A percentile compares a stretch with the other conserved stretches of the same genome.
phyloP scores from a whole-genome alignment of 257 asterid genomes.

The Solanum paucissectum region DNA sequence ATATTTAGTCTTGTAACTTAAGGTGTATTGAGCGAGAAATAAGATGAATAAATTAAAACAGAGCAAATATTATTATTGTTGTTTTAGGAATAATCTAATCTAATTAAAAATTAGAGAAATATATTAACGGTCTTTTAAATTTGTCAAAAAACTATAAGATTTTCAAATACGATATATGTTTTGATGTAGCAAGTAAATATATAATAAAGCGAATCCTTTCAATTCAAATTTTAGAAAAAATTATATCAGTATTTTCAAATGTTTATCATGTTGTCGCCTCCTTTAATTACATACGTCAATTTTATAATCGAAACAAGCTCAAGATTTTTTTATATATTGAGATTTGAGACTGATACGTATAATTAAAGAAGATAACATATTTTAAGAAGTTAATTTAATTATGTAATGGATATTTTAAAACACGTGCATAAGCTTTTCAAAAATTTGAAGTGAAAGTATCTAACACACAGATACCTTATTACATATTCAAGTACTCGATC shows the following conservation, averaged over 20 bases:
- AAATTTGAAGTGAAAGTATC: not conserved
- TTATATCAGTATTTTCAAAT: not conserved
- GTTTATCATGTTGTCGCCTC: not conserved
- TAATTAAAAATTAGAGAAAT: not conserved
- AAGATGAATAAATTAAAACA: not conserved
- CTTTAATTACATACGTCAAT: not conserved
- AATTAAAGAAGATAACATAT: not conserved
- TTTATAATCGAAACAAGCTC: not conserved
- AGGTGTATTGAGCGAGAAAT: rapidly evolving
- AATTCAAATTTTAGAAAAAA: not conserved
- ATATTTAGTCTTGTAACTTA: not conserved
- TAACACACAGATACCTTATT: not conserved
- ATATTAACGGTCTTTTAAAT: not conserved
- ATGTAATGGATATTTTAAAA: not conserved
- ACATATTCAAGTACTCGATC: not conserved
- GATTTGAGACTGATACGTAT: not conserved
- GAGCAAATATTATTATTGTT: not conserved
- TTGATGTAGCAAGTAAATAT: not conserved
- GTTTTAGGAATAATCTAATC: not conserved
- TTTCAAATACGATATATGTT: not conserved
- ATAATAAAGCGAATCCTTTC: not conserved
- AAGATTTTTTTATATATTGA: not conserved
- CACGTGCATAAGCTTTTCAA: not conserved
- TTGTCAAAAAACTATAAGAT: not conserved
- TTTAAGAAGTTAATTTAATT: not conserved